A percentile compares a stretch with the other conserved stretches of the same genome.
These are phyloP conservation scores for Solanum chmielewskii DNA, from an alignment of 257 asterid species.

Conservation along the genomic window DNA sequence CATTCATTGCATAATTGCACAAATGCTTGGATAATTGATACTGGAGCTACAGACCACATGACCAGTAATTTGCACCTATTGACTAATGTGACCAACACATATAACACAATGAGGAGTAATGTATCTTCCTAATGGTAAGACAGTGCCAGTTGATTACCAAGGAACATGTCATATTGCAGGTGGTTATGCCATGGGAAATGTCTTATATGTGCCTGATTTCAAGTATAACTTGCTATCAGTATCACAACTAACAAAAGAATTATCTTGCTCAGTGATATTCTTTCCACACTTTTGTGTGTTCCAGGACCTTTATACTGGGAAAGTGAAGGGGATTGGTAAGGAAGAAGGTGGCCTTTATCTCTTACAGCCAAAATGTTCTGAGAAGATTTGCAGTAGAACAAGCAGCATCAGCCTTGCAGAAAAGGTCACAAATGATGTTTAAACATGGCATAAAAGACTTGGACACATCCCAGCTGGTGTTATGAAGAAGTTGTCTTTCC, in stretches of 20 bases:
- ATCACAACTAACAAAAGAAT: background rate
- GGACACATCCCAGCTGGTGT: background rate
- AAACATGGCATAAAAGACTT: background rate
- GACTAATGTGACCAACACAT: background rate
- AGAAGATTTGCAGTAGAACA: background rate
- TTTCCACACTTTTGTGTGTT: background rate
- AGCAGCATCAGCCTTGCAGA: background rate
- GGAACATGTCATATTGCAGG: background rate
- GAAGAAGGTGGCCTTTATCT: background rate
- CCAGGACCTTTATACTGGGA: background rate
- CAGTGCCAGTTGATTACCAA: background rate
- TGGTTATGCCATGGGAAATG: background rate
- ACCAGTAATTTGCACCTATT: background rate
- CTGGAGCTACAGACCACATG: background rate
- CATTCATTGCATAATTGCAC: background rate
- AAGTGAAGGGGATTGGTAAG: background rate
- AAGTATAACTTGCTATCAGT: too few species aligned
- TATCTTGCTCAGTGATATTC: background rate
- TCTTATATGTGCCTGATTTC: too few species aligned
- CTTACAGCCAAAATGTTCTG: background rate
- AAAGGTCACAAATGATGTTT: background rate
- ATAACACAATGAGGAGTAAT: too few species aligned
- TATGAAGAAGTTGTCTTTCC: background rate
- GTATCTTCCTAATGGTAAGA: background rate
- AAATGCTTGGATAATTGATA: background rate